Evolutionary conservation across 371 early-diverging fungal species (phyloP), one percentile per base, ranked within the genome.

Genomic region (Circinella umbellata): DNA sequence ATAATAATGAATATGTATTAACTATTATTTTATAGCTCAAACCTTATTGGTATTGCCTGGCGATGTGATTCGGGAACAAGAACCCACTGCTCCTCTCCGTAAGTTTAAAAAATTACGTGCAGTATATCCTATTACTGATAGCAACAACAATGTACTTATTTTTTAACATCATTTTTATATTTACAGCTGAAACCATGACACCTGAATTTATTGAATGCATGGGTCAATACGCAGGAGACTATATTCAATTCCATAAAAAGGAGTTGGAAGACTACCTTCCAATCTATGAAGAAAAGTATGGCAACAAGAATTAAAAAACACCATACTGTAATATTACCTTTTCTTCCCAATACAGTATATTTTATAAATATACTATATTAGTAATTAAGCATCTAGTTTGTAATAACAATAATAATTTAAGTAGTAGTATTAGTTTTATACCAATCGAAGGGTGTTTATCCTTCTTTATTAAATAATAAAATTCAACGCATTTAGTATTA

Each of bases 1-100:
- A 15, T n/a, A 27, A 38, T 54, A 11, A 18, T 17, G 42, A 55
- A 27, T 57, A 7, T 34, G n/a, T n/a, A 51, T 51, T 51, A 14
- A 51, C n/a, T 51, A 51, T 42, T 53, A n/a, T 53, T 53, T 13
- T 1, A 57, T 35, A 71, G 70, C 63, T 34, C 69, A 76, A 38
- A 71, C 71, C 9, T 47, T 76, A 10, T 47, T 75, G 64, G 75
- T 70, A 42, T 37, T 74, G 13, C 77, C 77, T 38, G 49, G 63
- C 47, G 75, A 72, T 13, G 47, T 70, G 15, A 69, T 55, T 27
- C 46, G 51, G 15, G 70, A 57, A 20, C 67, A 69, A 36, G 64
- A 59, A 13, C 51, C 64, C 38, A 20, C 39, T 11, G 49, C 37
- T 9, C 46, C 59, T 27, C 49, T 39, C 9, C 48, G 74, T 74